Conservation (phyloP, 2,329 filamentous ascomycete species). For the Sporothrix inflata region DNA sequence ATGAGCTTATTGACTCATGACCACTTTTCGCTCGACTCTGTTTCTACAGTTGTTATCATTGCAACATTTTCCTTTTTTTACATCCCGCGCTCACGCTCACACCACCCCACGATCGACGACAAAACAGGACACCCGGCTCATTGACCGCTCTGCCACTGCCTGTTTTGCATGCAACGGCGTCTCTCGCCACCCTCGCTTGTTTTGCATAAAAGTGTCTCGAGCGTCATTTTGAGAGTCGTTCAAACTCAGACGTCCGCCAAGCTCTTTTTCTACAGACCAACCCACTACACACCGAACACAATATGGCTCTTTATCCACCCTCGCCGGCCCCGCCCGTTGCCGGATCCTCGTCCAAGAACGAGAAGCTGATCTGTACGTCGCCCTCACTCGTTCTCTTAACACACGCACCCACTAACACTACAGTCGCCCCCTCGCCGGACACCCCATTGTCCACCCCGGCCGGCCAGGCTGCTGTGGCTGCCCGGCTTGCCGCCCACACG, state of each 20-base stretch:
- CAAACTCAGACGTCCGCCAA: too few relatives aligned
- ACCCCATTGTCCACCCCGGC: conserved; percentile 18
- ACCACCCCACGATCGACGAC: too few relatives aligned
- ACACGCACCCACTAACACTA: conserved; percentile 38
- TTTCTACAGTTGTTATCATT: not conserved
- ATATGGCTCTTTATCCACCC: conserved; percentile 33
- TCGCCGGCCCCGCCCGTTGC: conserved; percentile 12
- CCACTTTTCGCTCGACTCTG: not conserved
- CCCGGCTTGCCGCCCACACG: conserved; percentile 22
- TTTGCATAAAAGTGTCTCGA: not conserved
- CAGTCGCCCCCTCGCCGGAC: conserved; percentile 35
- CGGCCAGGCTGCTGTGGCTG: conserved; percentile 22
- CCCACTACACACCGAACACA: not conserved
- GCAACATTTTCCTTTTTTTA: not conserved
- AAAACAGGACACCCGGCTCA: too few relatives aligned
- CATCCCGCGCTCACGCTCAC: not conserved
- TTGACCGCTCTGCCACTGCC: too few relatives aligned
- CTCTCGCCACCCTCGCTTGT: not conserved
- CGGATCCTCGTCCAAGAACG: conserved; percentile 21
- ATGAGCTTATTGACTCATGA: conserved; percentile 17
- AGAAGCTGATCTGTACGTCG: conserved; percentile 33
- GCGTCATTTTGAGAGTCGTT: not conserved
- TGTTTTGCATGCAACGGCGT: not conserved
- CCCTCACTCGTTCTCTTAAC: not conserved
- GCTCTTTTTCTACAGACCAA: conserved; percentile 10